phyloP scores from a whole-genome alignment of 805 yeast species.

The Teunomyces cretensis region DNA sequence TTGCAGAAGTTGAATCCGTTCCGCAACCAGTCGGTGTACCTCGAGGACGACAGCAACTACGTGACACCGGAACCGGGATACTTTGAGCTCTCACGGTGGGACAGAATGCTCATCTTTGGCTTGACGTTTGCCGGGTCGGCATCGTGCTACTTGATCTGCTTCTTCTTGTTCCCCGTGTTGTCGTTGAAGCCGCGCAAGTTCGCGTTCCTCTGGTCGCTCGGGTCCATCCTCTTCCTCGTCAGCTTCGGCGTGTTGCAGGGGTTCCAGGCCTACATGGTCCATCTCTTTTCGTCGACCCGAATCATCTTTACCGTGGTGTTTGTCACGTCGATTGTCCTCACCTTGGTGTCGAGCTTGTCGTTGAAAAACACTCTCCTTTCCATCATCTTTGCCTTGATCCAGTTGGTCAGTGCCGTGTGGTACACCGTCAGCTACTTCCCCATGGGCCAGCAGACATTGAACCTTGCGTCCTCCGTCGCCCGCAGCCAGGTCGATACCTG shows the following conservation, averaged over 20 bases:
- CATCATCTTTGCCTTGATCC: conserved; percentile 41
- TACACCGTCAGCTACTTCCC: conserved; percentile 49
- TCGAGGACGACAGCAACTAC: conserved; percentile 43
- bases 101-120: conserved; percentile 45
- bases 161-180: conserved; percentile 43
- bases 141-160: conserved; percentile 42
- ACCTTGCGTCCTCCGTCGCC: conserved; percentile 43
- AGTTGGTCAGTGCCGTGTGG: conserved; percentile 42
- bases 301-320: conserved; percentile 39
- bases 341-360: conserved; percentile 36
- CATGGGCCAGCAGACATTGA: conserved; percentile 45
- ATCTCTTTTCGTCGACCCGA: conserved; percentile 42
- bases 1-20: conserved; percentile 42
- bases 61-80: conserved; percentile 46
- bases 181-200: conserved; percentile 44
- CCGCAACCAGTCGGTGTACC: conserved; percentile 33
- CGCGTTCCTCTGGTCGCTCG: conserved; percentile 48
- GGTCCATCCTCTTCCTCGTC: conserved; percentile 44
- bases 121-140: conserved; percentile 43
- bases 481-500: conserved; percentile 44
- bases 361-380: conserved; percentile 39
- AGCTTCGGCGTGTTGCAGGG: conserved; percentile 49
- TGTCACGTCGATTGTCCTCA: conserved; percentile 38
- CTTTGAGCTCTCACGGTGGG: conserved; percentile 46
- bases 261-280: conserved; percentile 37